A percentile compares a stretch with the other conserved stretches of the same genome.
phyloP scores from a whole-genome alignment of 768 basidiomycete genomes.

The Phanerochaete sordida region DNA sequence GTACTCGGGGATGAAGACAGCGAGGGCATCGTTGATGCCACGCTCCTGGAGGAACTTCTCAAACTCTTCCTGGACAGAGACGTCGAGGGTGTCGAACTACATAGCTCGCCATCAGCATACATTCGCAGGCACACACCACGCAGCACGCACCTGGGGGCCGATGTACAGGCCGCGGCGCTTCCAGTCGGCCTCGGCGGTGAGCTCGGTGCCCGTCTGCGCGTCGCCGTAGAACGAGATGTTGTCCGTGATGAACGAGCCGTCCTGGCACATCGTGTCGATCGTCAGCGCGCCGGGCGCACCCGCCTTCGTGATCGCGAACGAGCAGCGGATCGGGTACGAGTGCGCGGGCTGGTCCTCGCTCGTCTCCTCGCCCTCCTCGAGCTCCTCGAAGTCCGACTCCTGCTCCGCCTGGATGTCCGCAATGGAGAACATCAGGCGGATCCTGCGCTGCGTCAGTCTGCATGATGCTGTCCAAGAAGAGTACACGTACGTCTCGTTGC shows the following conservation, averaged over 20 bases:
- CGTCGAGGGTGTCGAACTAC: conserved; percentile 89
- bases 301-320: conserved; percentile 84
- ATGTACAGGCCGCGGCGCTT: conserved; percentile 88
- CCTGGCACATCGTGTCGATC: conserved; percentile 75
- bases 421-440: conserved; percentile 91
- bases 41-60: conserved; percentile 88
- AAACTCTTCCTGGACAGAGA: conserved; percentile 85
- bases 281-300: conserved; percentile 63
- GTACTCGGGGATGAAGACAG: conserved; percentile 86
- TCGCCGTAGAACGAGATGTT: conserved; percentile 87
- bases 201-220: conserved; percentile 62
- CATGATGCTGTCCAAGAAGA: neutral
- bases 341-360: conserved; percentile 33
- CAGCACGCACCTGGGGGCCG: conserved; percentile 69
- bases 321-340: conserved; percentile 72
- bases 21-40: conserved; percentile 79
- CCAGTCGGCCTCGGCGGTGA: conserved; percentile 92
- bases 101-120: neutral
- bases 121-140: conserved; percentile 4
- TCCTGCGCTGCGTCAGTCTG: conserved; percentile 36
- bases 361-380: conserved; percentile 38
- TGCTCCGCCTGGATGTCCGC: conserved; percentile 67
- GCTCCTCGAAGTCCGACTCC: conserved; percentile 33
- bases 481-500: conserved; percentile 76
- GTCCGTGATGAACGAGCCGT: conserved; percentile 80